Conservation (phyloP, 2,329 filamentous ascomycete genomes). For the Endocalyx cinctus region DNA sequence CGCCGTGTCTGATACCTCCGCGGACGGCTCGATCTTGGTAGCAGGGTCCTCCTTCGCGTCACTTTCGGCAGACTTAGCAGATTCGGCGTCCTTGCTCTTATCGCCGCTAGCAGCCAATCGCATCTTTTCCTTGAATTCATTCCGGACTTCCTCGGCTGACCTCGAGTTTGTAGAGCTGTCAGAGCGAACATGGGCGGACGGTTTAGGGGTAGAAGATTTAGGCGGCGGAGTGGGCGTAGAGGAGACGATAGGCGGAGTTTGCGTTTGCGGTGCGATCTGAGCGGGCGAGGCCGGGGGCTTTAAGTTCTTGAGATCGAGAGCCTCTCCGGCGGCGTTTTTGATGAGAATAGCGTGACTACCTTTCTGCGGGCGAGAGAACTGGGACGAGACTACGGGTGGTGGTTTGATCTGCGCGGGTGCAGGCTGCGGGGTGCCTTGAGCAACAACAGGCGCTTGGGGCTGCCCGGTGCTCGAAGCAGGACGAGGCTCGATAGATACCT, state of each 20-base stretch:
- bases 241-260: constrained; percentile 66
- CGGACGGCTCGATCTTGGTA: constrained; percentile 23
- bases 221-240: constrained; percentile 77
- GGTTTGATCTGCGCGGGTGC: constrained; percentile 54
- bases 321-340: constrained; percentile 77
- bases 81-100: constrained; percentile 44
- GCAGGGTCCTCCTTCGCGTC: constrained; percentile 31
- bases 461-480: constrained; percentile 63
- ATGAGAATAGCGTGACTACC: constrained; percentile 78
- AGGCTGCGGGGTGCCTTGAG: constrained; percentile 56
- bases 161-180: constrained; percentile 67
- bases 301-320: constrained; percentile 62
- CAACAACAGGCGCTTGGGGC: constrained; percentile 54
- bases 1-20: constrained; percentile 26
- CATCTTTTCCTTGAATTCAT: constrained; percentile 78
- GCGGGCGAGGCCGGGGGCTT: constrained; percentile 56
- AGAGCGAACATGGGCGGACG: constrained; percentile 60
- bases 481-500: constrained; percentile 59
- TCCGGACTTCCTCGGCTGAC: constrained; percentile 74
- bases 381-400: constrained; percentile 37
- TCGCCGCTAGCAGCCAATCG: constrained; percentile 50
- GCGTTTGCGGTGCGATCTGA: constrained; percentile 50
- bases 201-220: constrained; percentile 57
- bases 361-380: constrained; percentile 46
- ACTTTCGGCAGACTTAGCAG: constrained; percentile 24